Evolutionary conservation across 1,139 yeast species (phyloP).

Genomic region (Suhomyces terraborum): DNA sequence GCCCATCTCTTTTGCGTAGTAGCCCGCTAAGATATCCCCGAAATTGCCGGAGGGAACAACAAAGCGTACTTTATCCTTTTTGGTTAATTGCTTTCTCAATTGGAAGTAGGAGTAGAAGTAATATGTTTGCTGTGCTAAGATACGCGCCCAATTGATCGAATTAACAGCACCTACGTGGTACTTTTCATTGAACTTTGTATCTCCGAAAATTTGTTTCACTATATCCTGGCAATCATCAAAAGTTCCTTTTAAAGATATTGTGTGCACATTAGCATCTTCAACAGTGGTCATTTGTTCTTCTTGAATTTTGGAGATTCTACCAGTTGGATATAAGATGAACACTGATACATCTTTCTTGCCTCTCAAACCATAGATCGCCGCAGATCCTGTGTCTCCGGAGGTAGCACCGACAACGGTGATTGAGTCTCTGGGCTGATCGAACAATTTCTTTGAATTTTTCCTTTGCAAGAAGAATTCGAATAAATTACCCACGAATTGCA

Average conservation of each 20-base stretch:
- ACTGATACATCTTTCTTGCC: slow-evolving; percentile 96
- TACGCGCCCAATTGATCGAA: slow-evolving; percentile 99
- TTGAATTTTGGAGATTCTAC: slow-evolving; percentile 95
- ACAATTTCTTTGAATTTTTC: slow-evolving; percentile 64
- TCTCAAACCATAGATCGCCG: slow-evolving; percentile 96
- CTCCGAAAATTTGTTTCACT: slow-evolving; percentile 91
- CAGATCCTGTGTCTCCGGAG: slow-evolving; percentile 98
- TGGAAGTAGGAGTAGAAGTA: slow-evolving; percentile 91
- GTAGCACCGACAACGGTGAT: slow-evolving; percentile 99
- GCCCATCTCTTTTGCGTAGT: slow-evolving; percentile 93
- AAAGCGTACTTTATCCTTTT: slow-evolving; percentile 61
- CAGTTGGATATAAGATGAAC: slow-evolving; percentile 93
- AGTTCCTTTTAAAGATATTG: slow-evolving; percentile 91
- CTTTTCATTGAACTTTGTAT: slow-evolving; percentile 78
- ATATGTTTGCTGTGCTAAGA: slow-evolving; percentile 94
- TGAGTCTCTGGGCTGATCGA: slow-evolving; percentile 63
- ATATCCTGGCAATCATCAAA: slow-evolving; percentile 98
- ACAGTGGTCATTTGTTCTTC: slow-evolving; percentile 99
- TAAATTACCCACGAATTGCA: slow-evolving; percentile 95
- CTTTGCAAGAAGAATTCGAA: slow-evolving; percentile 88
- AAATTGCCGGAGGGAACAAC: slow-evolving; percentile 98
- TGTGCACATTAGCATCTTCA: slow-evolving; percentile 90
- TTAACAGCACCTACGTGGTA: slow-evolving; percentile 97
- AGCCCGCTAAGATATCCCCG: slow-evolving; percentile 97
- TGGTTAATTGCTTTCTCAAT: slow-evolving; percentile 42